These are phyloP conservation scores for Aurantiochytrium sp. DNA, from an alignment of 108 stramenopile genomes.

Conservation along the genomic window DNA sequence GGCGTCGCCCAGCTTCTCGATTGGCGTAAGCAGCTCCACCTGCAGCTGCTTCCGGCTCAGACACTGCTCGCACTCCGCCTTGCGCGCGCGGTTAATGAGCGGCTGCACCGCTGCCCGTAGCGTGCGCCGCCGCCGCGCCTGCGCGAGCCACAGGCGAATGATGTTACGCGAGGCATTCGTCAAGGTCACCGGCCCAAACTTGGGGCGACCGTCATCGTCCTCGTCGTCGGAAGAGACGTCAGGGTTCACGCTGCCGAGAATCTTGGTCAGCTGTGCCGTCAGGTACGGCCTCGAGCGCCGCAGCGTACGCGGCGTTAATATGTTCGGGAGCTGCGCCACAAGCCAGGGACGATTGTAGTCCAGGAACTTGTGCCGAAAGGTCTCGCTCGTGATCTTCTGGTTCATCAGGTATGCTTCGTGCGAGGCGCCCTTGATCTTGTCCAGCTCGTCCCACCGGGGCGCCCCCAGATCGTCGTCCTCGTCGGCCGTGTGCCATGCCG, in stretches of 20 bases:
- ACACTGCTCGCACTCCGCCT: conserved; percentile 68
- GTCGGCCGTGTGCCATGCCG: conserved; percentile 43
- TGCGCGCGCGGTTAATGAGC: conserved; percentile 54
- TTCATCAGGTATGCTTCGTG: conserved; percentile 72
- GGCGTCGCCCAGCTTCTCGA: conserved; percentile 59
- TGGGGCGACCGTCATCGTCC: conserved; percentile 46
- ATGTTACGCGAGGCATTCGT: conserved; percentile 58
- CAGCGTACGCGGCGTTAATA: conserved; percentile 71
- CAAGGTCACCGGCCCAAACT: conserved; percentile 64
- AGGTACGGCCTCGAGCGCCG: conserved; percentile 68
- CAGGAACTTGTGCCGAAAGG: conserved; percentile 78
- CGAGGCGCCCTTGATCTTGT: conserved; percentile 45
- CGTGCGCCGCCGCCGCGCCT: conserved; percentile 55
- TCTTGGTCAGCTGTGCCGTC: conserved; percentile 68
- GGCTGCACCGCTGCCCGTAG: conserved; percentile 53
- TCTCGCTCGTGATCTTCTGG: conserved; percentile 65
- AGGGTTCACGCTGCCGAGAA: conserved; percentile 60
- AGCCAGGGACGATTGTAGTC: conserved; percentile 75
- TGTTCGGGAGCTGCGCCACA: conserved; percentile 65
- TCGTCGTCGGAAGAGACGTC: conserved; percentile 69
- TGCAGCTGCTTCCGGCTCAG: conserved; percentile 64
- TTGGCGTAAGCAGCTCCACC: conserved; percentile 53
- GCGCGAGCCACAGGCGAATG: conserved; percentile 60
- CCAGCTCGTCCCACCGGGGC: conserved; percentile 51
- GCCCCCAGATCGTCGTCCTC: conserved; percentile 40